Conservation (phyloP, 805 yeast species). For the Kuraishia piskuri region DNA sequence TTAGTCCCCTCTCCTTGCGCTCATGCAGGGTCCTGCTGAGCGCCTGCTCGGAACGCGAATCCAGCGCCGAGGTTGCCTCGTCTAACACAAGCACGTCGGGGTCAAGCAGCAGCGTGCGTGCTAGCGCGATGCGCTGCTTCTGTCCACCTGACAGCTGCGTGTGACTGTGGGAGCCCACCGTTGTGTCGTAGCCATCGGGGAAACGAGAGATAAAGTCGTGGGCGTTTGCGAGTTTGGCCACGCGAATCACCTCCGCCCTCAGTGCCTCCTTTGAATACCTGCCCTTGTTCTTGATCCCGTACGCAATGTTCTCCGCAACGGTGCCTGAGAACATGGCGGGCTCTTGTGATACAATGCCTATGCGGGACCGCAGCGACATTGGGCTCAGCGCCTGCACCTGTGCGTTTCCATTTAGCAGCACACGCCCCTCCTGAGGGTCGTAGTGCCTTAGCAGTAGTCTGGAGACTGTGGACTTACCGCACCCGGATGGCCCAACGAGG, state of each 20-base stretch:
- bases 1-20: constrained; percentile 48
- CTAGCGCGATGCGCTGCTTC: constrained; percentile 86
- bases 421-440: constrained; percentile 62
- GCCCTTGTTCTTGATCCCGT: constrained; percentile 47
- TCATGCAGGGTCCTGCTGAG: constrained; percentile 64
- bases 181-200: constrained; percentile 76
- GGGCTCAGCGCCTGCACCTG: constrained; percentile 41
- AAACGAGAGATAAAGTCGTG: constrained; percentile 57
- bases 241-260: constrained; percentile 49
- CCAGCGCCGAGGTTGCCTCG: constrained; percentile 93
- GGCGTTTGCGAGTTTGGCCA: constrained; percentile 68
- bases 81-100: constrained; percentile 82
- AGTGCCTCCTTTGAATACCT: constrained; percentile 25
- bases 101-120: constrained; percentile 71
- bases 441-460: constrained; percentile 76
- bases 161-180: constrained; percentile 72
- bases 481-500: constrained; percentile 94
- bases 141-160: constrained; percentile 93
- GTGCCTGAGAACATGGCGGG: constrained; percentile 86
- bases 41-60: constrained; percentile 78
- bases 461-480: constrained; percentile 87
- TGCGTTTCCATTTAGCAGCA: constrained; percentile 46
- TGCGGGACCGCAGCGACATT: constrained; percentile 60
- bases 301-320: constrained; percentile 71
- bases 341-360: constrained; percentile 93